Evolutionary conservation across 371 early-diverging fungal species (phyloP).

Genomic region (Haplosporangium sp.): DNA sequence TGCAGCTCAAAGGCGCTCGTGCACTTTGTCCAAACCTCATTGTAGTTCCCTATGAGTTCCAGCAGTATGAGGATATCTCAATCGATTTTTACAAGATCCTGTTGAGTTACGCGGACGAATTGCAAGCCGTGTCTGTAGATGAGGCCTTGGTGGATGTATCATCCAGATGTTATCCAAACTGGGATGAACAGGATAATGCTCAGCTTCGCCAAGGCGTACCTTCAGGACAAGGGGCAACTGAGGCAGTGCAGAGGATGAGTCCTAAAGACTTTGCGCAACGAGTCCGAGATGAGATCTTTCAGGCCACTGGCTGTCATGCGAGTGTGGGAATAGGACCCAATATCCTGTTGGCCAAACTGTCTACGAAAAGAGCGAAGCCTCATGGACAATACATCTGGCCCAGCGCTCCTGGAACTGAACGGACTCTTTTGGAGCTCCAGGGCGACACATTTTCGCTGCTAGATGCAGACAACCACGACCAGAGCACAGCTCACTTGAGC

Average conservation of each 20-base stretch:
- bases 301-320: conserved; percentile 72
- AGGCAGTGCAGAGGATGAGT: not conserved
- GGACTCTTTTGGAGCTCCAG: conserved; percentile 20
- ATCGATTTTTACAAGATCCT: conserved; percentile 78
- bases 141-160: conserved; percentile 83
- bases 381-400: conserved; percentile 65
- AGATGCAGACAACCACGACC: not conserved
- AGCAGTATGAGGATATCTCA: conserved; percentile 77
- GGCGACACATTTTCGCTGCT: conserved; percentile 1
- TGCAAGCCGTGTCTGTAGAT: conserved; percentile 86
- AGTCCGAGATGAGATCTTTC: conserved; percentile 64
- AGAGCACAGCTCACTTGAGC: not conserved
- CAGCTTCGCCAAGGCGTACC: too few species aligned
- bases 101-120: conserved; percentile 68
- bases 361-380: conserved; percentile 88
- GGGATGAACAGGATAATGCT: conserved; percentile 52
- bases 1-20: conserved; percentile 69
- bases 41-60: conserved; percentile 75
- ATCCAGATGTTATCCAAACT: conserved; percentile 54
- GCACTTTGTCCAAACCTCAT: conserved; percentile 70
- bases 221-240: conserved; percentile 32
- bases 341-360: conserved; percentile 81
- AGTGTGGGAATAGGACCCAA: conserved; percentile 83
- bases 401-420: conserved; percentile 35
- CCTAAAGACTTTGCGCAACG: conserved; percentile 58